A percentile compares a stretch with the other conserved stretches of the same genome.
Conservation (phyloP, 2,329 filamentous ascomycete species). For the Plectosphaerella cucumerina region DNA sequence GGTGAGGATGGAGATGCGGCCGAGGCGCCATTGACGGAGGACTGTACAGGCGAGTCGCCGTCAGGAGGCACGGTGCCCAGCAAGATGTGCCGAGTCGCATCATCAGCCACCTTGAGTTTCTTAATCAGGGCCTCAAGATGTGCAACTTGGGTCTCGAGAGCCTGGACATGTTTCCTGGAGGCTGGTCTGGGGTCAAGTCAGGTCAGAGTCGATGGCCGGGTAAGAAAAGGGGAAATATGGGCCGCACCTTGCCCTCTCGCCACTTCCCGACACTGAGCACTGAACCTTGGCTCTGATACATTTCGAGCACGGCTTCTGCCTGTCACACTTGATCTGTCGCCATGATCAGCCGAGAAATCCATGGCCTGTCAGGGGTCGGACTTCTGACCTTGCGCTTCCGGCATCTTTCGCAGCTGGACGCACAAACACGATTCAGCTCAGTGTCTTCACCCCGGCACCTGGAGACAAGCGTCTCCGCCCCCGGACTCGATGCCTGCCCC, state of each 20-base stretch:
- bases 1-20: neutral
- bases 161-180: constrained; percentile 40
- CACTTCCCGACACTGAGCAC: constrained; percentile 33
- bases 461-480: neutral
- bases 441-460: neutral
- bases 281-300: constrained; percentile 38
- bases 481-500: neutral
- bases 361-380: neutral
- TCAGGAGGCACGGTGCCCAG: constrained; percentile 15
- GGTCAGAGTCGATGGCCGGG: neutral
- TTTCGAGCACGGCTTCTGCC: constrained; percentile 43
- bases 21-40: constrained; percentile 19
- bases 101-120: constrained; percentile 35
- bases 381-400: constrained; percentile 34
- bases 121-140: constrained; percentile 40
- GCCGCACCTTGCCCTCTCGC: constrained; percentile 36
- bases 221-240: neutral
- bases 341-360: constrained; percentile 15
- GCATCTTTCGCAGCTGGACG: constrained; percentile 36
- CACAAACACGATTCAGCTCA: neutral
- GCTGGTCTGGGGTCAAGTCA: constrained; percentile 28
- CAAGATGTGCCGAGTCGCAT: constrained; percentile 33
- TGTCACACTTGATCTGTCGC: constrained; percentile 47
- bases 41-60: constrained; percentile 14
- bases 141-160: constrained; percentile 41